Evolutionary conservation across 2,329 filamentous ascomycete species (phyloP).

Genomic region (Cordyceps fumosorosea): DNA sequence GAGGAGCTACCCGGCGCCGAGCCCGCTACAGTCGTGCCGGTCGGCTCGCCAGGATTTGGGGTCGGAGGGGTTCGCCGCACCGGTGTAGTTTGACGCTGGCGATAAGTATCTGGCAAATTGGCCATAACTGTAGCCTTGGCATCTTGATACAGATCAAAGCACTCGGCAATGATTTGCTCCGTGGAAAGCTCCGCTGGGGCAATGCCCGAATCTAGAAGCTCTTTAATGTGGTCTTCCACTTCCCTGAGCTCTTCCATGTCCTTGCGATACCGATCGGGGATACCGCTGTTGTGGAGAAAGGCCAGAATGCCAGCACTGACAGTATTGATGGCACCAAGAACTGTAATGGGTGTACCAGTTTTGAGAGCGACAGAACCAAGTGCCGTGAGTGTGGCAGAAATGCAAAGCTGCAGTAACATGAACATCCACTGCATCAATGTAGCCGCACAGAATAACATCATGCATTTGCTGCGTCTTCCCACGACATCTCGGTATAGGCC

Average conservation of each 20-base stretch:
- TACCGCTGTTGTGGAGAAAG: slow-evolving; percentile 46
- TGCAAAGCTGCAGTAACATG: slow-evolving; percentile 42
- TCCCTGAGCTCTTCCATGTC: slow-evolving; percentile 43
- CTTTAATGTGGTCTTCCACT: slow-evolving; percentile 44
- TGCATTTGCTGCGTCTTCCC: slow-evolving; percentile 36
- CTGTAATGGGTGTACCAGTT: slow-evolving; percentile 37
- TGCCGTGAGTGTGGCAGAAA: slow-evolving; percentile 43
- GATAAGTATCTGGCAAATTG: slow-evolving; percentile 40
- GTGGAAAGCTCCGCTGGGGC: slow-evolving; percentile 35
- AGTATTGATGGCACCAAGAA: slow-evolving; percentile 45
- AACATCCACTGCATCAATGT: slow-evolving; percentile 37
- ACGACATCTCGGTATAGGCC: slow-evolving; percentile 46
- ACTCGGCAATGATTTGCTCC: slow-evolving; percentile 41
- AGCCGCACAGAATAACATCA: slow-evolving; percentile 37
- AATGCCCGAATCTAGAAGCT: slow-evolving; percentile 42
- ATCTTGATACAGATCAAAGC: slow-evolving; percentile 38
- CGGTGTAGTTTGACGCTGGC: slow-evolving; percentile 12
- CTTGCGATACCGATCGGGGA: slow-evolving; percentile 45
- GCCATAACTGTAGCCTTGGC: slow-evolving; percentile 41
- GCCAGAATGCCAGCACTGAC: slow-evolving; percentile 43
- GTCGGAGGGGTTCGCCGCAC: slow-evolving; percentile 8
- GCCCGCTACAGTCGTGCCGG: neutral
- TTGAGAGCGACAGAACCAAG: slow-evolving; percentile 36
- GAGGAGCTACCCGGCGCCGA: neutral
- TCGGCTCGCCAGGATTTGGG: neutral